These are phyloP conservation scores for Salix suchowensis DNA, from an alignment of 345 rosid species.

Conservation along the genomic window DNA sequence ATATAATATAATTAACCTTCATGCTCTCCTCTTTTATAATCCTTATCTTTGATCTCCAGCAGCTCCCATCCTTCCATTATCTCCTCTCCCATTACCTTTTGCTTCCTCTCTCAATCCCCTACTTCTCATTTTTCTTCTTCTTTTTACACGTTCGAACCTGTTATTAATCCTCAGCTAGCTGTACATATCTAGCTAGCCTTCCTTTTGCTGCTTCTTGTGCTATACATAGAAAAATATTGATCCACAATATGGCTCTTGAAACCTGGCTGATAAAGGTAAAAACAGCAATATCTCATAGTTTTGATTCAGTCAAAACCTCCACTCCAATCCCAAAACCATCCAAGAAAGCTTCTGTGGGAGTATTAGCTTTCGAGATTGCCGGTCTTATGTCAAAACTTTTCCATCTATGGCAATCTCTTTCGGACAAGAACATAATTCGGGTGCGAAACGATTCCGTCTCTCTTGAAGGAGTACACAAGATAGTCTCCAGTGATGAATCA, in stretches of 20 bases:
- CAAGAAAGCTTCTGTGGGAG: conserved; percentile 45
- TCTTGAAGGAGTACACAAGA: conserved; percentile 70
- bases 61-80: conserved; percentile 26
- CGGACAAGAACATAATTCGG: conserved; percentile 59
- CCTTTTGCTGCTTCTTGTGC: background rate
- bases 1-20: conserved; percentile 11
- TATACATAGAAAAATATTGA: background rate
- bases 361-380: conserved; percentile 72
- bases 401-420: conserved; percentile 65
- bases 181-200: background rate
- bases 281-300: conserved; percentile 46
- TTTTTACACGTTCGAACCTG: background rate
- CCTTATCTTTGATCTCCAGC: background rate
- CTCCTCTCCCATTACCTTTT: conserved; percentile 2
- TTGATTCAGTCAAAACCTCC: conserved; percentile 45
- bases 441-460: conserved; percentile 61
- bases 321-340: conserved; percentile 18
- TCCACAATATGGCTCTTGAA: conserved; percentile 69
- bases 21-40: conserved; percentile 19
- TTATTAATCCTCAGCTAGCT: background rate
- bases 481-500: conserved; percentile 74
- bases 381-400: conserved; percentile 84
- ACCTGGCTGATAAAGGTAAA: conserved; percentile 72
- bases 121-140: conserved; percentile 3
- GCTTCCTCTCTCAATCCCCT: background rate